A percentile compares a stretch with the other conserved stretches of the same genome.
Evolutionary conservation across 768 basidiomycete genomes (phyloP).

Genomic region (Candolleomyces eurysporus): DNA sequence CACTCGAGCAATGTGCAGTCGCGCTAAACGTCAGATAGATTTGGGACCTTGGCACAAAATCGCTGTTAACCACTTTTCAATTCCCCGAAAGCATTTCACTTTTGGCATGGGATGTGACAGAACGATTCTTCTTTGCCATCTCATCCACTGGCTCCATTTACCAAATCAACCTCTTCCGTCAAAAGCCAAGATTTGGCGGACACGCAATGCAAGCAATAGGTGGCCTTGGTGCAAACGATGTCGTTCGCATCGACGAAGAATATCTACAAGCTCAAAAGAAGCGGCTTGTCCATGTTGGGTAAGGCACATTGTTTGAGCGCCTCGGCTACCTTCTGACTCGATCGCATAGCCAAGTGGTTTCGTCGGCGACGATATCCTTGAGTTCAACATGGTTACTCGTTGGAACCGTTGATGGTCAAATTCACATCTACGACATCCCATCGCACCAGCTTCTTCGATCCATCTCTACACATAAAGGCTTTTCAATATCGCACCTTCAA

Average conservation of each 20-base stretch:
- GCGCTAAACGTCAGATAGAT: slow-evolving; percentile 40
- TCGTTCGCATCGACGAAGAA: slow-evolving; percentile 66
- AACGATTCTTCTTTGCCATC: slow-evolving; percentile 87
- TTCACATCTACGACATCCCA: slow-evolving; percentile 83
- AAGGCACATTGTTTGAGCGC: slow-evolving; percentile 15
- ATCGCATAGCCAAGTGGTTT: slow-evolving; percentile 61
- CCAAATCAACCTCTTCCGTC: slow-evolving; percentile 76
- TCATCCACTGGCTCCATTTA: slow-evolving; percentile 73
- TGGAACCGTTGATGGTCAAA: slow-evolving; percentile 70
- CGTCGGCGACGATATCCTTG: slow-evolving; percentile 71
- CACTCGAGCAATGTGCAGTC: too few species aligned
- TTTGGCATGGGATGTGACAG: slow-evolving; percentile 78
- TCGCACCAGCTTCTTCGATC: slow-evolving; percentile 89
- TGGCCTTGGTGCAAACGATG: slow-evolving; percentile 66
- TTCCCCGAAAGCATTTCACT: slow-evolving; percentile 76
- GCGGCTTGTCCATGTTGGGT: slow-evolving; percentile 74
- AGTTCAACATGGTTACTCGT: slow-evolving; percentile 78
- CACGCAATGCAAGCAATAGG: slow-evolving; percentile 67
- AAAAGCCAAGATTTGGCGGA: slow-evolving; percentile 53
- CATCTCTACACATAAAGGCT: slow-evolving; percentile 69
- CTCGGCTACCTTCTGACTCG: neutral
- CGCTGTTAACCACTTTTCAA: slow-evolving; percentile 82
- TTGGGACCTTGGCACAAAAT: slow-evolving; percentile 75
- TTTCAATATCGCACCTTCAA: slow-evolving; percentile 67
- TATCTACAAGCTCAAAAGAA: slow-evolving; percentile 47